phyloP scores from a whole-genome alignment of 345 rosid species.

The Syzygium oleosum region DNA sequence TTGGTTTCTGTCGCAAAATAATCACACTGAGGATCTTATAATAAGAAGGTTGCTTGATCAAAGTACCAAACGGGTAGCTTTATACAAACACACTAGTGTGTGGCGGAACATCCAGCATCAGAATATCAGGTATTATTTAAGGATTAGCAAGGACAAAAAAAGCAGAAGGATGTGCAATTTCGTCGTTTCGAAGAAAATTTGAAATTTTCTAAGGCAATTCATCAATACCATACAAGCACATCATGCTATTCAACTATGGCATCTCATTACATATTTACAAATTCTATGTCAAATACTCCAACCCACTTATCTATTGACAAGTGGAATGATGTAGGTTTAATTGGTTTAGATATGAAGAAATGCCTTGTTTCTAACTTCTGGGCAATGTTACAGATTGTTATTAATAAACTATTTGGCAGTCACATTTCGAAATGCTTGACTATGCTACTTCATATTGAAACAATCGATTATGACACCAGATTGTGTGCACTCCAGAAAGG shows the following conservation, averaged over 20 bases:
- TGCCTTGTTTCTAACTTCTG: neutral
- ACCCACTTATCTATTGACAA: neutral
- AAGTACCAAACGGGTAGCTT: neutral
- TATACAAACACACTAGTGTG: neutral
- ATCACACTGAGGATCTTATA: neutral
- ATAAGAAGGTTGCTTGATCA: slow-evolving; percentile 1
- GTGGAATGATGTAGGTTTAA: neutral
- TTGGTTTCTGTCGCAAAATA: slow-evolving; percentile 48
- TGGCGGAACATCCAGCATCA: neutral
- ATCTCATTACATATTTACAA: neutral
- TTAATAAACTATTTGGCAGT: neutral
- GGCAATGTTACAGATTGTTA: neutral
- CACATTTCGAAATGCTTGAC: neutral
- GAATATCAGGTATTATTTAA: neutral
- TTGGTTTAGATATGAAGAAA: neutral
- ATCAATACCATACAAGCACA: neutral
- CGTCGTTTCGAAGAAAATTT: neutral
- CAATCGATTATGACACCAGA: neutral
- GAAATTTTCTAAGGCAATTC: neutral
- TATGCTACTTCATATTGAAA: neutral
- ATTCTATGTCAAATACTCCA: neutral
- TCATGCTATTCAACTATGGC: neutral
- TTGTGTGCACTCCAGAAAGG: neutral
- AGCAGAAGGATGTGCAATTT: neutral
- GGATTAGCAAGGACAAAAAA: neutral